A percentile compares a stretch with the other conserved stretches of the same genome.
These are phyloP conservation scores for Debaryomyces psychrophilus DNA, from an alignment of 1,139 yeast species.

Conservation along the genomic window DNA sequence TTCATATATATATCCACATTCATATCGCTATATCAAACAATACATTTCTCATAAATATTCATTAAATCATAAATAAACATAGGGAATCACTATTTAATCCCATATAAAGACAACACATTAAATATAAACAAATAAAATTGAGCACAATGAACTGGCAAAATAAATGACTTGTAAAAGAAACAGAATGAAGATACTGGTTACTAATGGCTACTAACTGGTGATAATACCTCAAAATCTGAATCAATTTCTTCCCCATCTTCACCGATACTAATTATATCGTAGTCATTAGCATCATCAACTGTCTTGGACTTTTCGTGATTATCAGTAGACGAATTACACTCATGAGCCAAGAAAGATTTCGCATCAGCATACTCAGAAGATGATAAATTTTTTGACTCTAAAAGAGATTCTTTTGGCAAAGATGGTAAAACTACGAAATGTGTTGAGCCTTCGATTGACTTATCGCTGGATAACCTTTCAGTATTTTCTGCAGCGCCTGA, in stretches of 20 bases:
- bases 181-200: background rate
- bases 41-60: background rate
- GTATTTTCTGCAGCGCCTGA: constrained; percentile 1
- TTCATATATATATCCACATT: constrained; percentile 1
- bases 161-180: background rate
- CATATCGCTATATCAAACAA: background rate
- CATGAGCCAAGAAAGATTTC: constrained; percentile 14
- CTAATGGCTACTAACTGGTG: constrained; percentile 26
- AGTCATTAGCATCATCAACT: constrained; percentile 29
- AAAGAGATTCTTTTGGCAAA: constrained; percentile 33
- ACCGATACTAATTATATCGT: constrained; percentile 38
- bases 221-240: constrained; percentile 46
- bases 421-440: constrained; percentile 41
- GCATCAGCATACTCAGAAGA: constrained; percentile 32
- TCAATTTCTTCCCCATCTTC: constrained; percentile 28
- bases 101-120: background rate
- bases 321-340: background rate
- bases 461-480: background rate
- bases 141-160: background rate
- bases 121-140: background rate
- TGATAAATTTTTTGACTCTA: constrained; percentile 15
- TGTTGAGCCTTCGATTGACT: constrained; percentile 22
- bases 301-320: constrained; percentile 7
- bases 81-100: background rate
- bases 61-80: constrained; percentile 1